Percentiles rank a stretch among this genome's conserved stretches.
Evolutionary conservation across 768 basidiomycete species (phyloP).

Genomic region (Rhizopogon roseolus): DNA sequence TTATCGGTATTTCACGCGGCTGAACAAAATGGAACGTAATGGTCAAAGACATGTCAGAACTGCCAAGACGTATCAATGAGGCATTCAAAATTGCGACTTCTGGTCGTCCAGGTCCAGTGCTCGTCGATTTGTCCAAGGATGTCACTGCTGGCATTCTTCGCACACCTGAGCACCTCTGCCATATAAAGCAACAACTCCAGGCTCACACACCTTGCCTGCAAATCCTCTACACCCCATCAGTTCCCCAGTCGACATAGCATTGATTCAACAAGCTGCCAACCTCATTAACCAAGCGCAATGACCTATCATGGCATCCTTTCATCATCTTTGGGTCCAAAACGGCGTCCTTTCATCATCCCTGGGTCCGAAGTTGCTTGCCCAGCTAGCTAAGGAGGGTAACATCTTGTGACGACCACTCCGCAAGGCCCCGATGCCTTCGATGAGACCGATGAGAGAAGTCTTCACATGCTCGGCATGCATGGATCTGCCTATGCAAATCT

Average conservation of each 20-base stretch:
- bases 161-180: conserved; percentile 79
- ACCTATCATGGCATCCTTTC: conserved; percentile 89
- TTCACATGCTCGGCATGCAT: conserved; percentile 99
- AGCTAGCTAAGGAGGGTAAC: conserved; percentile 79
- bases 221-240: conserved; percentile 63
- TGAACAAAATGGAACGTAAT: conserved; percentile 99
- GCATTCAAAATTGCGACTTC: conserved; percentile 99
- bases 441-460: conserved; percentile 76
- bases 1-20: conserved; percentile 91
- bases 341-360: no score
- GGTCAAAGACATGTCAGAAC: conserved; percentile 95
- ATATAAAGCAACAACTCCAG: conserved; percentile 82
- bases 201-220: conserved; percentile 67
- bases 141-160: conserved; percentile 90
- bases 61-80: conserved; percentile 95
- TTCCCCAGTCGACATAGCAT: conserved; percentile 54
- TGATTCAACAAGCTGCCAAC: conserved; percentile 79
- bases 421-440: conserved; percentile 96
- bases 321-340: conserved; percentile 70
- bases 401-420: conserved; percentile 97
- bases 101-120: conserved; percentile 94
- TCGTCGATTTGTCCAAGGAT: conserved; percentile 99
- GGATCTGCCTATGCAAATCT: conserved; percentile 96
- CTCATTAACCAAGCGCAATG: conserved; percentile 90
- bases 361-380: conserved; percentile 75